These are phyloP conservation scores for Tylopilus balloui DNA, from an alignment of 768 basidiomycete species.

Conservation along the genomic window DNA sequence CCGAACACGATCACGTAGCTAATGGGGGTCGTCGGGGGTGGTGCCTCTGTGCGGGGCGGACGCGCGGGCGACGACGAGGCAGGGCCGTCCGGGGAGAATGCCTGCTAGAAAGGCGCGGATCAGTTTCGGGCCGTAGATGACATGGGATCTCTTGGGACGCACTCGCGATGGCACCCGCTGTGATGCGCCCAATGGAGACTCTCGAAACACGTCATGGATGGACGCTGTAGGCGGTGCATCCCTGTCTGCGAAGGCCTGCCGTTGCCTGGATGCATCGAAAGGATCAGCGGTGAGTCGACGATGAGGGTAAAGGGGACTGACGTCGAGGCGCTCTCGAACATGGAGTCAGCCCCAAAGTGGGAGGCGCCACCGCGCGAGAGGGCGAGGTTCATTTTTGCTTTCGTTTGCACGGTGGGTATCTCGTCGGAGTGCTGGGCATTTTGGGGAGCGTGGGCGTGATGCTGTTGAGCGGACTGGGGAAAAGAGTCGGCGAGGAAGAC, in stretches of 20 bases:
- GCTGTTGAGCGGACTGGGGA: conserved; percentile 59
- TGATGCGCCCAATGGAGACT: conserved; percentile 34
- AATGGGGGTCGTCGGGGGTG: conserved; percentile 37
- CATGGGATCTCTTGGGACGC: not conserved
- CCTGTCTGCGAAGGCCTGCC: conserved; percentile 64
- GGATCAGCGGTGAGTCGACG: conserved; percentile 3
- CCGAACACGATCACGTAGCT: conserved; percentile 79
- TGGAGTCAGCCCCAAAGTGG: conserved; percentile 80
- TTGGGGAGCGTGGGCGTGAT: conserved; percentile 50
- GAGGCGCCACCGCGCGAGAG: conserved; percentile 59
- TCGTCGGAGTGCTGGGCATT: conserved; percentile 66
- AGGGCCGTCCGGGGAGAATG: conserved; percentile 22
- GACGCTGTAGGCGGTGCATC: conserved; percentile 79
- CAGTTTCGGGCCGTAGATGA: not conserved
- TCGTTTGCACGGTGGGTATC: conserved; percentile 69
- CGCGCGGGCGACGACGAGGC: conserved; percentile 13
- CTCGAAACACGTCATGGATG: conserved; percentile 69
- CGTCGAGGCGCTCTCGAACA: conserved; percentile 65
- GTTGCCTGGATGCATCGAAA: conserved; percentile 38
- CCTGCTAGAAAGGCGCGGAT: conserved; percentile 3
- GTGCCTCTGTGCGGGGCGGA: conserved; percentile 22
- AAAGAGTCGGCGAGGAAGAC: not conserved
- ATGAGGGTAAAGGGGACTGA: conserved; percentile 6
- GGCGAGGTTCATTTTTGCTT: conserved; percentile 73
- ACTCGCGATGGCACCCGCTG: conserved; percentile 23